These are phyloP conservation scores for Echites panduratus DNA, from an alignment of 257 asterid genomes.

Conservation along the genomic window DNA sequence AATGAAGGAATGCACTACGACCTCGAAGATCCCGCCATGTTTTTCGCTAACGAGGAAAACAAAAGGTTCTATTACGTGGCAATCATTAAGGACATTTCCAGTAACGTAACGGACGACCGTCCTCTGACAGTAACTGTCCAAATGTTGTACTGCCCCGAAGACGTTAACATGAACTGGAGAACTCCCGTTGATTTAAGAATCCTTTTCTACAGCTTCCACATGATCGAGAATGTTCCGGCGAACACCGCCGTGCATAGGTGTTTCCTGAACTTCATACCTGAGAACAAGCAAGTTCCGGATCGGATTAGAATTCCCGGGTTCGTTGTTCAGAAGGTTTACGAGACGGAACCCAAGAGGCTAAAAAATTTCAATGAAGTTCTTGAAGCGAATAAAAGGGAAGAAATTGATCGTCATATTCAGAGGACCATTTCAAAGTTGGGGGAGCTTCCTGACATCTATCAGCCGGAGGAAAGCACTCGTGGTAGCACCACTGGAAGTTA, in stretches of 20 bases:
- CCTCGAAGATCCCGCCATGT: conserved; percentile 23
- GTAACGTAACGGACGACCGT: conserved; percentile 26
- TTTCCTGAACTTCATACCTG: conserved; percentile 74
- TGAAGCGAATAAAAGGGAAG: too few species aligned
- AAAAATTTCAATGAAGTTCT: too few species aligned
- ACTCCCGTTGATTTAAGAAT: conserved; percentile 59
- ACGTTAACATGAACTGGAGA: conserved; percentile 56
- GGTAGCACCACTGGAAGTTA: too few species aligned
- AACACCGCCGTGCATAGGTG: conserved; percentile 88
- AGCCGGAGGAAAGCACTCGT: too few species aligned
- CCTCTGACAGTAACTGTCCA: conserved; percentile 58
- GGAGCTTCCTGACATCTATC: too few species aligned
- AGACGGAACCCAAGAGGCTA: too few species aligned
- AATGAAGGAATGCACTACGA: conserved; percentile 62
- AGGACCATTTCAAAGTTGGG: too few species aligned
- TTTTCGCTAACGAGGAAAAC: conserved; percentile 34
- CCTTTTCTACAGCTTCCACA: conserved; percentile 74
- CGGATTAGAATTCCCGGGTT: too few species aligned
- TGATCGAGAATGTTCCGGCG: conserved; percentile 63
- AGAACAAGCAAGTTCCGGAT: conserved; percentile 54
- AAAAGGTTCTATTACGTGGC: conserved; percentile 78
- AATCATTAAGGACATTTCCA: conserved; percentile 75
- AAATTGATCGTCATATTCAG: too few species aligned
- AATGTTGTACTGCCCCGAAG: conserved; percentile 93
- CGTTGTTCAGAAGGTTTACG: too few species aligned